Conservation (phyloP, 208 protist genomes). For the Crithidia mellificae region DNA sequence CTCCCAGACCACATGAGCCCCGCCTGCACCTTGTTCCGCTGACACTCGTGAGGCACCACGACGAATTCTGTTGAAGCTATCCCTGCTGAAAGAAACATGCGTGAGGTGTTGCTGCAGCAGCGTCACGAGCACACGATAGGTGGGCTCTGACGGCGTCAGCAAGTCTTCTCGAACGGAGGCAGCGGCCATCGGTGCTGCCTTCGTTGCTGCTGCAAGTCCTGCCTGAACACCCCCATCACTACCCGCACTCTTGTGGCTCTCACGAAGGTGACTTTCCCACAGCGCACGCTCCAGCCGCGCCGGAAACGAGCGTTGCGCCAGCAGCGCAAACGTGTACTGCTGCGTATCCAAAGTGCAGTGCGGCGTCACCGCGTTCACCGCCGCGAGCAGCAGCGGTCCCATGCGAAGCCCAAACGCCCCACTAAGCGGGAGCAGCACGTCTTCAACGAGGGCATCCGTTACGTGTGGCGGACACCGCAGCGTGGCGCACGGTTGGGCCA, state of each 20-base stretch:
- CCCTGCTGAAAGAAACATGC: background rate
- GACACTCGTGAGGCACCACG: too few relatives aligned
- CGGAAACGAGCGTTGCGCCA: constrained; percentile 24
- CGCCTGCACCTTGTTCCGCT: too few relatives aligned
- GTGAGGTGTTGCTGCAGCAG: constrained; percentile 20
- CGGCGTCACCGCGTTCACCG: constrained; percentile 36
- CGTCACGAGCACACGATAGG: constrained; percentile 26
- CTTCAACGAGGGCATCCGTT: constrained; percentile 42
- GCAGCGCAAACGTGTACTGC: constrained; percentile 14
- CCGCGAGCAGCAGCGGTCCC: constrained; percentile 48
- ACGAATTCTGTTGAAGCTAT: too few relatives aligned
- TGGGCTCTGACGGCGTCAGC: constrained; percentile 23
- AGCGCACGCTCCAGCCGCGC: background rate
- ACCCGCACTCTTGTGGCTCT: too few relatives aligned
- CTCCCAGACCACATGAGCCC: constrained; percentile 11
- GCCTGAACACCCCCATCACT: background rate
- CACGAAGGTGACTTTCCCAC: too few relatives aligned
- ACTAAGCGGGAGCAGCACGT: constrained; percentile 43
- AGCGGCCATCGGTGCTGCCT: background rate
- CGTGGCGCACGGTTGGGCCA: constrained; percentile 63
- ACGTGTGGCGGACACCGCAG: constrained; percentile 40
- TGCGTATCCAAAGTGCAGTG: constrained; percentile 30
- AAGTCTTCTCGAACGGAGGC: constrained; percentile 11
- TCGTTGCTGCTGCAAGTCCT: too few relatives aligned
- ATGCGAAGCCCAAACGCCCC: constrained; percentile 45